Percentiles rank a stretch among this genome's conserved stretches.
phyloP scores from a whole-genome alignment of 345 rosid genomes.

The Mercurialis annua region DNA sequence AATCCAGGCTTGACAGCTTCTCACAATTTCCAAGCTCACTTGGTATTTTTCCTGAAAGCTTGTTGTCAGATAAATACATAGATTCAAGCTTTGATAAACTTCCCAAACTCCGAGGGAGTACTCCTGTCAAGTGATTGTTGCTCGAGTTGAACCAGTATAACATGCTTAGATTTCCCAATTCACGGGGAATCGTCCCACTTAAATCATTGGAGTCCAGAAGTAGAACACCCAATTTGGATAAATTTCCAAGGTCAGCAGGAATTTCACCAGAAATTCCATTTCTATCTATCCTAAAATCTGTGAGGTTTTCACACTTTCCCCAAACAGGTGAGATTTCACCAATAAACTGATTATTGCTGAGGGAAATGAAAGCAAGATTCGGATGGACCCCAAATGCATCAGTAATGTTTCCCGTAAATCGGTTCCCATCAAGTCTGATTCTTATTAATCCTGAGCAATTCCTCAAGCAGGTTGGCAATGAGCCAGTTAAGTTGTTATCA shows the following conservation, averaged over 20 bases:
- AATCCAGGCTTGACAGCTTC: conserved; percentile 39
- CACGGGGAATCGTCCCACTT: conserved; percentile 45
- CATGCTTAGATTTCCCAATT: conserved; percentile 41
- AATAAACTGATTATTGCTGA: conserved; percentile 44
- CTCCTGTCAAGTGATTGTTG: conserved; percentile 44
- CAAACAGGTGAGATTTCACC: conserved; percentile 53
- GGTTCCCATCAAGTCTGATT: conserved; percentile 49
- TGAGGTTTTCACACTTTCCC: conserved; percentile 59
- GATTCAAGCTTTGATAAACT: conserved; percentile 23
- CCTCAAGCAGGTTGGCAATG: conserved; percentile 55
- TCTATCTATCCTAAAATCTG: conserved; percentile 45
- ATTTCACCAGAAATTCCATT: conserved; percentile 54
- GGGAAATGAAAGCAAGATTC: conserved; percentile 31
- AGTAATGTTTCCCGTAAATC: conserved; percentile 51
- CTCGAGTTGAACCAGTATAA: conserved; percentile 48
- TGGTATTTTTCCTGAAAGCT: conserved; percentile 38
- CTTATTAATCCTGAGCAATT: conserved; percentile 34
- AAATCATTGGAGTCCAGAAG: conserved; percentile 46
- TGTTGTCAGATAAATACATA: conserved; percentile 52
- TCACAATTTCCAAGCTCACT: conserved; percentile 36
- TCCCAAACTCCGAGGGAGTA: conserved; percentile 40
- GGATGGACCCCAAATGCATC: conserved; percentile 53
- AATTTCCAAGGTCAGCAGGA: conserved; percentile 50
- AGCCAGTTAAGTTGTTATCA: conserved; percentile 50
- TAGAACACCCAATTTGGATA: conserved; percentile 36